Conservation (phyloP, 163 green algal genomes). For the Prototheca wickerhamii region DNA sequence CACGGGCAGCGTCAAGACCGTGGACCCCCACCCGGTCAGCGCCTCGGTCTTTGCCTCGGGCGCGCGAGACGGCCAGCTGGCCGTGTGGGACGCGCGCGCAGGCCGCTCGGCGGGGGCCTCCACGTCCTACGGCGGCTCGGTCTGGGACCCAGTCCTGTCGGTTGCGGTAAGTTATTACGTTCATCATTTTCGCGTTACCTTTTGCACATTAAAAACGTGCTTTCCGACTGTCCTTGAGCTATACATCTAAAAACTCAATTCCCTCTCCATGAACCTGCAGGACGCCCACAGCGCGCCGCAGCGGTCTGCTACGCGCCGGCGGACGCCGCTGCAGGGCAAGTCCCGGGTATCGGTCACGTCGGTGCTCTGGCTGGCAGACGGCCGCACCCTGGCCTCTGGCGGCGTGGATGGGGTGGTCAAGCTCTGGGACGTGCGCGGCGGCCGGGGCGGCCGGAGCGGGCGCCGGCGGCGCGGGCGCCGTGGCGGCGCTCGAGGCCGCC, state of each 20-base stretch:
- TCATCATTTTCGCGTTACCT: no score
- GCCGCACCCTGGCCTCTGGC: conserved; percentile 40
- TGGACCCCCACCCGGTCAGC: conserved; percentile 26
- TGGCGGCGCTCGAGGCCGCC: background rate
- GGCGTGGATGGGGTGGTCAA: conserved; percentile 60
- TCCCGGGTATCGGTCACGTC: conserved; percentile 48
- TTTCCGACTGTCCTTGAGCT: no score
- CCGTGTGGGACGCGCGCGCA: conserved; percentile 69
- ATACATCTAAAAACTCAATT: background rate
- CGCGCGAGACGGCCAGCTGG: conserved; percentile 48
- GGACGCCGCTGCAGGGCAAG: conserved; percentile 12
- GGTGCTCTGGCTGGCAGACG: conserved; percentile 41
- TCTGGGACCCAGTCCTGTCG: no score
- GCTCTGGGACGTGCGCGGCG: conserved; percentile 59
- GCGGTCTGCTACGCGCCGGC: conserved; percentile 3
- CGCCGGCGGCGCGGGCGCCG: background rate
- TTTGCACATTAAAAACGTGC: no score
- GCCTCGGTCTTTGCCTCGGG: conserved; percentile 52
- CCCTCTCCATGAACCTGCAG: background rate
- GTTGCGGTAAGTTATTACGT: no score
- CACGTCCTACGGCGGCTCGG: no score
- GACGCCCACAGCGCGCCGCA: conserved; percentile 13
- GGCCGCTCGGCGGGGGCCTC: no score
- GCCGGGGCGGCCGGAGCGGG: background rate
- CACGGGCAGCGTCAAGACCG: conserved; percentile 55